A percentile compares a stretch with the other conserved stretches of the same genome.
These are phyloP conservation scores for Salix dunnii DNA, from an alignment of 345 rosid species.

Conservation along the genomic window DNA sequence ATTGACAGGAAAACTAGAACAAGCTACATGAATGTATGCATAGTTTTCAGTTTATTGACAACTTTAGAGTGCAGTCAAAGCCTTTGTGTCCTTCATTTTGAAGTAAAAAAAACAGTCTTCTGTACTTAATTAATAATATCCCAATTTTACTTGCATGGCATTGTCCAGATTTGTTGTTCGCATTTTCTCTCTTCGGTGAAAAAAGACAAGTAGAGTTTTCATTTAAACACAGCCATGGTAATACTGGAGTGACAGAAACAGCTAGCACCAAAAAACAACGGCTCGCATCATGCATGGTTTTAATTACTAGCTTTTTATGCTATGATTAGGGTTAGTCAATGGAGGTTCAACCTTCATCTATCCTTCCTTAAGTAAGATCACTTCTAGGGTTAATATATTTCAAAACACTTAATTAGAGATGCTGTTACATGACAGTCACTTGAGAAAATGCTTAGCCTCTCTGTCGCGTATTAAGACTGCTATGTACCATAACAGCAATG, in stretches of 20 bases:
- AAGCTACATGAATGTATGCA: background rate
- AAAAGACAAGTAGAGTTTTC: too few relatives aligned
- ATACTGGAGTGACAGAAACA: background rate
- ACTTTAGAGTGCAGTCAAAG: constrained; percentile 76
- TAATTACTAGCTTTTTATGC: too few relatives aligned
- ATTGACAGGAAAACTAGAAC: background rate
- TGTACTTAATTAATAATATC: background rate
- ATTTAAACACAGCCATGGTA: too few relatives aligned
- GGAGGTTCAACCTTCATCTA: too few relatives aligned
- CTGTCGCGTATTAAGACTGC: background rate
- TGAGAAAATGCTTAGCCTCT: background rate
- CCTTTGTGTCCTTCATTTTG: constrained; percentile 28
- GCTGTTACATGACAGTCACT: background rate
- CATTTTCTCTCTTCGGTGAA: background rate
- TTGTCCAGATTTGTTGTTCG: background rate
- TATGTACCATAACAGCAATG: background rate
- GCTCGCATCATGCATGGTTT: background rate
- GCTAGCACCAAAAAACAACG: background rate
- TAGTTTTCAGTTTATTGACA: constrained; percentile 44
- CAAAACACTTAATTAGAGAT: background rate
- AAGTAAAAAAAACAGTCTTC: too few relatives aligned
- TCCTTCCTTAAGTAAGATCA: background rate
- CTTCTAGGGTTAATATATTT: too few relatives aligned
- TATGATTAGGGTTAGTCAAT: too few relatives aligned
- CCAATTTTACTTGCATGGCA: background rate